Evolutionary conservation across 1,284 basidiomycete species (phyloP), one percentile per base, ranked within the genome.

Genomic region (Malassezia dermatis): DNA sequence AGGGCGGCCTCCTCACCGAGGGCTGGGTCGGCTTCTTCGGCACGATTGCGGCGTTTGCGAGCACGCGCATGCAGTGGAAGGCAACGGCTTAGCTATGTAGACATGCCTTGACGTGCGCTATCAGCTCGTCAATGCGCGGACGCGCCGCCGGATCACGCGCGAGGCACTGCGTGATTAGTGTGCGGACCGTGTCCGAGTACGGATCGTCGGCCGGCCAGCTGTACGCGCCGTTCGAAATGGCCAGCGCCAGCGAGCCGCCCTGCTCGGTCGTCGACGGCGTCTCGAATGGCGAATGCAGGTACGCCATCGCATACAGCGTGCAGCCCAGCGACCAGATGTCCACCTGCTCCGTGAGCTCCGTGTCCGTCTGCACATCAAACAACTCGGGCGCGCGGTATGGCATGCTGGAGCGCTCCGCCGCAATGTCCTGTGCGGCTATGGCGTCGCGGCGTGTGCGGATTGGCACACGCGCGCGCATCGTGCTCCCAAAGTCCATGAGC

Each of bases 401-500:
- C 71, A 75, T 75, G 27, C 68, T 68, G 7, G 66, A 69, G 12
- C 65, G 65, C 45, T 71, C 70, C 1, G 69, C 67, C 7, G 70
- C 70, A 27, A 71, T 39, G 48, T 73, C 69, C 49, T 75, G 73
- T 35, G 75, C 67, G 27, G 69, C 66, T 7, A 75, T 53, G 0
- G 93, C 93, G 70, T 90, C 86, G 17, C 84, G 84, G 41, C 93
- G 82, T 51, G 82, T 88, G 58, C 85, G 81, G 57, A 93, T 81
- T 43, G 78, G 79, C 53, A 93, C 81, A 34, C 88, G 80, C 8
- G 89, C 89, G 66, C 84, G 85, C 67, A 84, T 79, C 5, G 84
- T 83, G 60, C 88, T 93, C 13, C 93, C 93, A 77, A 99, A 93
- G 77, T 99, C 93, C 93, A 98, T 98, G 15, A 99, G 81, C 61